Conservation (phyloP, 345 rosid species). For the Acer campestre region DNA sequence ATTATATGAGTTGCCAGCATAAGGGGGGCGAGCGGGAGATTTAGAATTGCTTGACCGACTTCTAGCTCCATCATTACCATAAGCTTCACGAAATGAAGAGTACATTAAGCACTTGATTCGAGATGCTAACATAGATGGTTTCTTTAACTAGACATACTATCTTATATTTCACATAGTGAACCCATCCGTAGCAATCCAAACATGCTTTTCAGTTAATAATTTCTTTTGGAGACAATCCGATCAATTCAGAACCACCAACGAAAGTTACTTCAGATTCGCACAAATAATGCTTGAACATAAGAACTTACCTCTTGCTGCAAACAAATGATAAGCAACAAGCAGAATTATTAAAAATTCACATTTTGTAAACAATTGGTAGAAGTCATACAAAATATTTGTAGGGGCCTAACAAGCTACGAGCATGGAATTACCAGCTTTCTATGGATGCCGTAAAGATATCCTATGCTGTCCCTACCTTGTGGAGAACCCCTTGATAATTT, state of each 20-base stretch:
- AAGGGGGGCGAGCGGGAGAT: slow-evolving; percentile 74
- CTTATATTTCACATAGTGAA: slow-evolving; percentile 49
- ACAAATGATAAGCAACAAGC: slow-evolving; percentile 47
- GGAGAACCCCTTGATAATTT: slow-evolving; percentile 82
- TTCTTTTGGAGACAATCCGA: slow-evolving; percentile 45
- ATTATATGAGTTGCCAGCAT: slow-evolving; percentile 69
- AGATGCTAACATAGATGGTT: slow-evolving; percentile 53
- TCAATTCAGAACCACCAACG: slow-evolving; percentile 50
- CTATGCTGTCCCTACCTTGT: slow-evolving; percentile 98
- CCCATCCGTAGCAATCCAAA: slow-evolving; percentile 50
- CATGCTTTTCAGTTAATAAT: slow-evolving; percentile 53
- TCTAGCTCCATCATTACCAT: slow-evolving; percentile 94
- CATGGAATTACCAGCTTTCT: slow-evolving; percentile 60
- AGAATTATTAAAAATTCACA: slow-evolving; percentile 35
- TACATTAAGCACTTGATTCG: slow-evolving; percentile 71
- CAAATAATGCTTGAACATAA: slow-evolving; percentile 69
- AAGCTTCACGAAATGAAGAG: slow-evolving; percentile 97
- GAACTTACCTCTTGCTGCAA: slow-evolving; percentile 99
- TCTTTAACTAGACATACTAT: slow-evolving; percentile 52
- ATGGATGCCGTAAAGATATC: slow-evolving; percentile 64
- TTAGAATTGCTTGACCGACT: slow-evolving; percentile 83
- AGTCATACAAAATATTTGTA: slow-evolving; percentile 18
- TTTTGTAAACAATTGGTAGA: slow-evolving; percentile 17
- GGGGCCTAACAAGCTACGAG: slow-evolving; percentile 43
- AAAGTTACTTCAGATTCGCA: slow-evolving; percentile 62